These are phyloP conservation scores for Talaromyces borbonicus DNA, from an alignment of 495 filamentous ascomycete genomes.

Conservation along the genomic window DNA sequence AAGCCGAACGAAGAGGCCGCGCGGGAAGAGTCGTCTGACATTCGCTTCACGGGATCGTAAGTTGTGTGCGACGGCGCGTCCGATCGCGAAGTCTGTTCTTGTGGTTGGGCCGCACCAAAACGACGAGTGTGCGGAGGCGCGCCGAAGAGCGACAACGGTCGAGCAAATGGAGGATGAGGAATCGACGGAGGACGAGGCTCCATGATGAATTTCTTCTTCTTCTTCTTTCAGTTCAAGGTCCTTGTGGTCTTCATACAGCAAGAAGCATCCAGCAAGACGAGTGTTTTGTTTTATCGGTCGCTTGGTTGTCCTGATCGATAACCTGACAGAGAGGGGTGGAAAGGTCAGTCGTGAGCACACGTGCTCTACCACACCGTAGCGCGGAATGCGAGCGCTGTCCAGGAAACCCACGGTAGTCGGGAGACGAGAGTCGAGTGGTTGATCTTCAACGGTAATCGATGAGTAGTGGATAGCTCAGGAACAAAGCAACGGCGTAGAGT, in stretches of 20 bases:
- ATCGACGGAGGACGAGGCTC: constrained; percentile 3
- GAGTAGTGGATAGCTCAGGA: background rate
- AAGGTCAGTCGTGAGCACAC: constrained; percentile 1
- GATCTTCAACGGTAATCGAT: background rate
- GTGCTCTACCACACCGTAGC: background rate
- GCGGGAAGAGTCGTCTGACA: constrained; percentile 20
- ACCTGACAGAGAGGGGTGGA: background rate
- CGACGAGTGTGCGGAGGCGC: constrained; percentile 17
- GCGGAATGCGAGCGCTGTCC: constrained; percentile 2
- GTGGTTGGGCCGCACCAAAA: constrained; percentile 7
- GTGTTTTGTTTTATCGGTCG: background rate
- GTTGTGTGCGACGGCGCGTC: constrained; percentile 9
- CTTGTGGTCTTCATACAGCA: background rate
- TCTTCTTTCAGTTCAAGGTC: no score
- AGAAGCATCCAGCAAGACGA: background rate
- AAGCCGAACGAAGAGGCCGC: constrained; percentile 18
- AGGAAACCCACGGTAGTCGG: no score
- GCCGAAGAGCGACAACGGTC: constrained; percentile 17
- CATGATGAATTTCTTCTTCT: no score
- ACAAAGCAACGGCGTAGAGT: background rate
- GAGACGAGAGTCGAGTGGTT: no score
- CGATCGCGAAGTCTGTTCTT: constrained; percentile 5
- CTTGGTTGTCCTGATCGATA: background rate
- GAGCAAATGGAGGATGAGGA: constrained; percentile 10
- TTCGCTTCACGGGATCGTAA: constrained; percentile 17